Evolutionary conservation across 192 early-diverging fungal species (phyloP), one percentile per base, ranked within the genome.

Genomic region (Ramicandelaber brevisporus): DNA sequence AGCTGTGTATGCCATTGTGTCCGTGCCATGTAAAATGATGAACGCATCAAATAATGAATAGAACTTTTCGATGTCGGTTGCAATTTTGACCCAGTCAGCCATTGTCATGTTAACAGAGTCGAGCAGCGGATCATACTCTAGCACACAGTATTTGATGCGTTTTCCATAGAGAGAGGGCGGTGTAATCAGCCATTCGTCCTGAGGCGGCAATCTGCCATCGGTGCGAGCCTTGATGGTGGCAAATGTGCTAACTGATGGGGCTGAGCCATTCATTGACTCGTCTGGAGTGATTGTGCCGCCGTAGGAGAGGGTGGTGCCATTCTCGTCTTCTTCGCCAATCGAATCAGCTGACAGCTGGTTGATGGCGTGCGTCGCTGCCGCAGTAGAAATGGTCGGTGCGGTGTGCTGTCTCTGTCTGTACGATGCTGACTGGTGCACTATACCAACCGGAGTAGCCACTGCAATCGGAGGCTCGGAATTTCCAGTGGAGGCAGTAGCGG

Each of bases 81-180:
- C 85, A 20, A 98, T 90, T 37, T 84, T 66, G 27, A 84, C 67
- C 93, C 93, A 98, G 48, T 98, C 92, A 29, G 57, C 40, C 63
- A 81, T 78, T 13, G 69, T 72, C 69, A 96, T 89, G 36, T 90
- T 87, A 44, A 75, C 78, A 7, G 88, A 93, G 42, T 98, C 93
- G 22, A 98, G 52, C 26, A 98, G 50, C 3, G 85, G 85, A 5
- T 79, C 77, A 36, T 98, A 98, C 54, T 98, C 93, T 7, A 88
- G 50, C 39, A 95, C 70, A 6, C 84, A 86, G 59, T 95, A 98
- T 55, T 59, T 66, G 40, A 81, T 86, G 3, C 87, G 62, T 43
- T 92, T 86, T 7, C 77, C 82, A 39, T 83, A 88, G 23, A 97
- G 43, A 15, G 73, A 79, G 14, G 55, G 53, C 10, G 92, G 92